Conservation (phyloP, 495 filamentous ascomycete genomes). For the Penicillium dipodomyicola region DNA sequence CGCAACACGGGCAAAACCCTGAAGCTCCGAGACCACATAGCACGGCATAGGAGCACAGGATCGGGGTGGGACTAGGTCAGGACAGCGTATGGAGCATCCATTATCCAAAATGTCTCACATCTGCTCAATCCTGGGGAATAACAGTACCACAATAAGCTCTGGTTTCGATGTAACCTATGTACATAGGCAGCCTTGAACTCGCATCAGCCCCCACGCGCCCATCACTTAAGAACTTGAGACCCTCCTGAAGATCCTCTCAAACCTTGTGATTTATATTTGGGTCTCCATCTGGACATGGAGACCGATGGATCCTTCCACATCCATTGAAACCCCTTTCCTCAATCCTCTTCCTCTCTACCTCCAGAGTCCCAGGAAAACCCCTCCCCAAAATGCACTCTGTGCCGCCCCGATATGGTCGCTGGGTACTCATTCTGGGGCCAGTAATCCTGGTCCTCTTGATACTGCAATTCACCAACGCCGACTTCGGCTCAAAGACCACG, state of each 20-base stretch:
- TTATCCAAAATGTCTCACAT: background rate
- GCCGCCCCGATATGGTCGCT: slow-evolving; percentile 30
- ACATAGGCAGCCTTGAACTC: slow-evolving; percentile 7
- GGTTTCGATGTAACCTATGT: slow-evolving; percentile 3
- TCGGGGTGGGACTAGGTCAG: too few relatives aligned
- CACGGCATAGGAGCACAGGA: too few relatives aligned
- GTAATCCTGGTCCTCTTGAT: slow-evolving; percentile 18
- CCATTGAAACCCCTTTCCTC: background rate
- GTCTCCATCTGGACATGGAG: slow-evolving; percentile 21
- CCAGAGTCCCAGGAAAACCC: background rate
- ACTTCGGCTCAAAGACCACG: slow-evolving; percentile 9
- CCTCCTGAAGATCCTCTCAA: slow-evolving; percentile 7
- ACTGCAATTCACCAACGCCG: slow-evolving; percentile 17
- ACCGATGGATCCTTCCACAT: background rate
- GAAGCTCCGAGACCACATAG: too few relatives aligned
- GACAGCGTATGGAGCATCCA: too few relatives aligned
- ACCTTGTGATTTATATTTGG: background rate
- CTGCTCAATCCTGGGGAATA: background rate
- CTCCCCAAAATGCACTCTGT: slow-evolving; percentile 18
- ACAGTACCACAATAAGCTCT: slow-evolving; percentile 1
- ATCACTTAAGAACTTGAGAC: background rate
- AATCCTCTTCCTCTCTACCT: background rate
- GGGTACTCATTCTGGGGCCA: slow-evolving; percentile 20
- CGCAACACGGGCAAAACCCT: slow-evolving; percentile 8
- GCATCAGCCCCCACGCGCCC: slow-evolving; percentile 14